Conservation (phyloP, 2,329 filamentous ascomycete genomes). For the Diaporthe sp. region DNA sequence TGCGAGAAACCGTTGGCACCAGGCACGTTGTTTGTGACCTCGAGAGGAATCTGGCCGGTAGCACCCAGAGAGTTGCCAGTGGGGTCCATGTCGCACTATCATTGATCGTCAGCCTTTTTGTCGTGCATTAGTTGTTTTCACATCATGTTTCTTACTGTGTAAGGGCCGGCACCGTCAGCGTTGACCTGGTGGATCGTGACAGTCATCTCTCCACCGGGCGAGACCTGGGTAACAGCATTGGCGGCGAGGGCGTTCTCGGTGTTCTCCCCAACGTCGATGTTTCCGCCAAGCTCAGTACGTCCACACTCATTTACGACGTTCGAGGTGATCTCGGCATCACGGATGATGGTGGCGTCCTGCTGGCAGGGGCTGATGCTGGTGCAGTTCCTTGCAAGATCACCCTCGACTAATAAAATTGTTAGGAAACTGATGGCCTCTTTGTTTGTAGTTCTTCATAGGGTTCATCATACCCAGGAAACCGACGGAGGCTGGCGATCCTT, state of each 20-base stretch:
- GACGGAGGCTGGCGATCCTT: slow-evolving; percentile 60
- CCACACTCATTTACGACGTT: slow-evolving; percentile 73
- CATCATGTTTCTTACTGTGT: slow-evolving; percentile 44
- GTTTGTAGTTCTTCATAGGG: neutral
- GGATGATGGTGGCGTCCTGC: slow-evolving; percentile 75
- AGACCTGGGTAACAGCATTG: slow-evolving; percentile 61
- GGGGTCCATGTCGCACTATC: slow-evolving; percentile 61
- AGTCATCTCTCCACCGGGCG: slow-evolving; percentile 57
- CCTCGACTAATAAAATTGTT: slow-evolving; percentile 57
- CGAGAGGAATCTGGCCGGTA: slow-evolving; percentile 55
- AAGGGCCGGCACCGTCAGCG: slow-evolving; percentile 65
- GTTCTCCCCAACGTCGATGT: slow-evolving; percentile 70
- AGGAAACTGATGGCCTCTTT: neutral
- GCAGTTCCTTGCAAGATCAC: slow-evolving; percentile 72
- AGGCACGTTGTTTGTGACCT: slow-evolving; percentile 70
- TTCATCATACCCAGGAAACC: slow-evolving; percentile 61
- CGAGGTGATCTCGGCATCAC: slow-evolving; percentile 65
- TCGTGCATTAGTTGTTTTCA: neutral
- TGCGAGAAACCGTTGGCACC: slow-evolving; percentile 70
- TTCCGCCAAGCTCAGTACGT: slow-evolving; percentile 70
- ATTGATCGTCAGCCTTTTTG: neutral
- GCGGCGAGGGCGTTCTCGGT: slow-evolving; percentile 64
- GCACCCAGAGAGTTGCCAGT: slow-evolving; percentile 57
- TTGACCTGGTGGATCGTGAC: slow-evolving; percentile 65
- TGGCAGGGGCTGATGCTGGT: slow-evolving; percentile 76